Evolutionary conservation across 257 asterid species (phyloP).

Genomic region (Gentiana straminea): DNA sequence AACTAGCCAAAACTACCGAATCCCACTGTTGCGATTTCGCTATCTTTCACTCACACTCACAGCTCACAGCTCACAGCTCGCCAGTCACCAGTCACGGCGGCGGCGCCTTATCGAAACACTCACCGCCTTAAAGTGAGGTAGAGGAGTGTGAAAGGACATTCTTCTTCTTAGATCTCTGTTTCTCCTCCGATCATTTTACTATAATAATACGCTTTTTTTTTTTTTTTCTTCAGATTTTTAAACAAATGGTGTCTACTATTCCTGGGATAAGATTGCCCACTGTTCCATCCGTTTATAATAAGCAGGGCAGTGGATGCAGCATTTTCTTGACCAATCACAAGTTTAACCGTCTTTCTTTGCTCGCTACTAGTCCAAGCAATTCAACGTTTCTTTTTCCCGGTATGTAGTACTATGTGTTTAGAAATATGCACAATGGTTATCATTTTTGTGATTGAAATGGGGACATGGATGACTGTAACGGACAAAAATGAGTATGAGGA

Average conservation of each 20-base stretch:
- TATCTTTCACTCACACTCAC: not conserved
- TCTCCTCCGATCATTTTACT: not conserved
- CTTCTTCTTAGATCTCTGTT: constrained; percentile 14
- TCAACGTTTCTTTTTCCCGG: not conserved
- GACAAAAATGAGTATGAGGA: no score
- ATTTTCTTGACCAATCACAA: constrained; percentile 20
- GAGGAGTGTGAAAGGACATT: not conserved
- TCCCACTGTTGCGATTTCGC: not conserved
- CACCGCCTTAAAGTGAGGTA: not conserved
- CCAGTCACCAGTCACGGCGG: not conserved
- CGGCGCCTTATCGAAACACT: not conserved
- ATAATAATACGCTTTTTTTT: constrained; percentile 1
- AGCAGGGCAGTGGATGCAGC: constrained; percentile 22
- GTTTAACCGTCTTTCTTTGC: constrained; percentile 21
- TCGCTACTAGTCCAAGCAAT: constrained; percentile 35
- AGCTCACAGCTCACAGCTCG: not conserved
- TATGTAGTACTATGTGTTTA: not conserved
- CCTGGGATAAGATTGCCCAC: constrained; percentile 55
- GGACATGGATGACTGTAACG: not conserved
- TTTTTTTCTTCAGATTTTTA: not conserved
- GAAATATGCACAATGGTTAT: not conserved
- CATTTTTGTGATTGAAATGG: not conserved
- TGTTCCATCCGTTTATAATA: constrained; percentile 33
- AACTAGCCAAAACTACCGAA: not conserved
- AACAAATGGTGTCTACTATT: constrained; percentile 54